These are phyloP conservation scores for Sideroxylon spinosum DNA, from an alignment of 179 eudicot species.

Conservation along the genomic window DNA sequence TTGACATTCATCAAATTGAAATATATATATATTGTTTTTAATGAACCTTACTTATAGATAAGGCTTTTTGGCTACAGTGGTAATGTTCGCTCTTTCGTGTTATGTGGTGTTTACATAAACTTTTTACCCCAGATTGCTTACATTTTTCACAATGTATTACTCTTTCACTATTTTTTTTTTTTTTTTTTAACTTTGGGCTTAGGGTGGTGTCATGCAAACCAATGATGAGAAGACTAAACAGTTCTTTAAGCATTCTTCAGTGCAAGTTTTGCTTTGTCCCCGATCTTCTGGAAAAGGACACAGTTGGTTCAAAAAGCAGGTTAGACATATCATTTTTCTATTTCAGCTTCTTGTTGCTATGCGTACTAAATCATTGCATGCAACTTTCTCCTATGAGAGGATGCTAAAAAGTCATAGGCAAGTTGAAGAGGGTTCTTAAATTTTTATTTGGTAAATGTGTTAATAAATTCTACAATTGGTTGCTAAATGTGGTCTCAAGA, in stretches of 20 bases:
- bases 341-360: not conserved
- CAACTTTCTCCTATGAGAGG: not conserved
- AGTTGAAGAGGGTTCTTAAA: slow-evolving; percentile 10
- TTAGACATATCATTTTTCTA: slow-evolving; percentile 18
- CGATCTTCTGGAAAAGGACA: slow-evolving; percentile 74
- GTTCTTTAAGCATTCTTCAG: slow-evolving; percentile 90
- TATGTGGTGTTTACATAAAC: not conserved
- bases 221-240: slow-evolving; percentile 85
- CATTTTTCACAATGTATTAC: not conserved
- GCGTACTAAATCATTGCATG: not conserved
- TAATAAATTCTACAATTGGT: not conserved
- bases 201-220: slow-evolving; percentile 89
- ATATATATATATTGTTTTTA: no score
- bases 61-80: not conserved
- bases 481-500: not conserved
- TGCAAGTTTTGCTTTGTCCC: slow-evolving; percentile 79
- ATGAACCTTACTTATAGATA: not conserved
- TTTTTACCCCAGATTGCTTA: not conserved
- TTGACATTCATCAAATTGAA: no score
- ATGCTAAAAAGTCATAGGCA: not conserved
- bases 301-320: slow-evolving; percentile 85
- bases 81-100: not conserved
- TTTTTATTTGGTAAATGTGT: not conserved
- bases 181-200: not conserved
- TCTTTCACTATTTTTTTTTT: not conserved